Base-by-base conservation (phyloP, 495 filamentous ascomycete genomes). In the Xylaria cubensis region DNA sequence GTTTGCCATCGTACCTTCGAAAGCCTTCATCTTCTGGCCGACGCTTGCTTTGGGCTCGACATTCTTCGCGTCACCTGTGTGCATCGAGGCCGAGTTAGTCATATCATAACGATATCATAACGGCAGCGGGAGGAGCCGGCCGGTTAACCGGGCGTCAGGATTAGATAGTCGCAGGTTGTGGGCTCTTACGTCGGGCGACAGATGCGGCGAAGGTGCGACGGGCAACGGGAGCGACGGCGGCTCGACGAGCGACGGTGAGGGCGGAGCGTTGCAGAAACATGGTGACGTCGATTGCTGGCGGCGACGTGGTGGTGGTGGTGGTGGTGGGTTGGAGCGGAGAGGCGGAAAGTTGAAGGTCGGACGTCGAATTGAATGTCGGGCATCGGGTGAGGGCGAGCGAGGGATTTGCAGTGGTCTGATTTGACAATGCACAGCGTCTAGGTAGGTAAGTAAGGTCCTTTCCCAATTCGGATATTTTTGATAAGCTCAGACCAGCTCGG, bases 191-290 rank as follows among this genome's bases (percentile, higher is more conserved):
- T 82, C 88, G 88, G 74, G 87, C 81, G 75, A 88, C 77, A 70
- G 87, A 84, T 77, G 83, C 86, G 63, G 88, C 79, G 78, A 92
- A 88, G 79, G 81, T 86, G 80, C 90, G 90, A 72, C 82, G 81
- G 76, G 86, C 84, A 73, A 88, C 74, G 76, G 90, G 88, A 74
- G 86, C 82, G 78, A 88, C 83, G 74, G 89, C 89, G 69, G 89
- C 89, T 78, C 93, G 92, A 82, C 92, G 88, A 71, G 89, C 91
- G 74, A 91, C 86, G 78, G 89, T 87, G 76, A 92, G 81, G 77
- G 89, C 92, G 75, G 93, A 89, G 82, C 94, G 92, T 84, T 93
- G 91, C 80, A 96, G 85, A 83, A 95, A 92, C 92, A 95, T 96
- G 85, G 84, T 86, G 84, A 67, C 63, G 74, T 70, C 72, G 58